Evolutionary conservation across 2,329 filamentous ascomycete species (phyloP).

Genomic region (Fusarium palustre): DNA sequence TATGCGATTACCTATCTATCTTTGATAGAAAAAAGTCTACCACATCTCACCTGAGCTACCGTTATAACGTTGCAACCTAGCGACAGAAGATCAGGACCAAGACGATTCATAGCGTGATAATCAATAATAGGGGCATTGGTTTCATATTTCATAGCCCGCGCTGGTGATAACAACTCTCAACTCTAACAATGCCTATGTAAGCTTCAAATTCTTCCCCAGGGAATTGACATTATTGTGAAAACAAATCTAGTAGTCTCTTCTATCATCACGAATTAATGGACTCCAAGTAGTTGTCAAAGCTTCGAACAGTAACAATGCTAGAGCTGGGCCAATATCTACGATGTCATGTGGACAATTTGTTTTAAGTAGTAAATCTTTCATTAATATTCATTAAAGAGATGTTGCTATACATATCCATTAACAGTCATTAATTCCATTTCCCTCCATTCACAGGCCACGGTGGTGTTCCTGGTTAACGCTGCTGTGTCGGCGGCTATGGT

Average conservation of each 20-base stretch:
- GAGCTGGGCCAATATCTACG: too few relatives aligned
- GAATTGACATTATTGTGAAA: too few relatives aligned
- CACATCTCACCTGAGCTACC: too few relatives aligned
- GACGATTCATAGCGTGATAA: too few relatives aligned
- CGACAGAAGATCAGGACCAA: too few relatives aligned
- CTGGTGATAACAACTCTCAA: not conserved
- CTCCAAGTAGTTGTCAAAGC: not conserved
- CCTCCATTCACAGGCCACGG: constrained; percentile 56
- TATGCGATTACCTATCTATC: too few relatives aligned
- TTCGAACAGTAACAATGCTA: not conserved
- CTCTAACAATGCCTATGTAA: too few relatives aligned
- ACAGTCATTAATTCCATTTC: constrained; percentile 11
- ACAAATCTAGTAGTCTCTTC: too few relatives aligned
- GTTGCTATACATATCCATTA: constrained; percentile 39
- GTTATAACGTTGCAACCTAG: too few relatives aligned
- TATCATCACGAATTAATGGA: too few relatives aligned
- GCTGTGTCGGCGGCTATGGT: constrained; percentile 61
- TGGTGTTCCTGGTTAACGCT: constrained; percentile 62
- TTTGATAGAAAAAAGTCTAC: too few relatives aligned
- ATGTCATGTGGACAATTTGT: not conserved
- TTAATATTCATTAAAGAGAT: constrained; percentile 32
- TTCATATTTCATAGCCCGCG: not conserved
- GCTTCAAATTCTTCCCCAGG: too few relatives aligned
- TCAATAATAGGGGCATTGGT: not conserved
- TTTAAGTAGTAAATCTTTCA: constrained; percentile 16